phyloP scores from a whole-genome alignment of 2,329 filamentous ascomycete genomes.

The Dactylellina parvicollis region DNA sequence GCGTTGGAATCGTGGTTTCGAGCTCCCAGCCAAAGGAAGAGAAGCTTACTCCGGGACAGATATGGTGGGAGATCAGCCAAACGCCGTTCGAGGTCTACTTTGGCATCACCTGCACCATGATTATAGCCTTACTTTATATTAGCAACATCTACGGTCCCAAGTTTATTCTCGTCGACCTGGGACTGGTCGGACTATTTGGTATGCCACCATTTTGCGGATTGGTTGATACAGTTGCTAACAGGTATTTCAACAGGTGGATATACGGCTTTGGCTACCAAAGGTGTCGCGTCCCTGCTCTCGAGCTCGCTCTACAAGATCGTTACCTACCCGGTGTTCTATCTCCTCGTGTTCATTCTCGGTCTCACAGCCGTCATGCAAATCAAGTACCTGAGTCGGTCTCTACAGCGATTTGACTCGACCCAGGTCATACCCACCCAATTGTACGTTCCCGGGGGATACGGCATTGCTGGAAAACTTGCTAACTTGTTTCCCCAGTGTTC shows the following conservation, averaged over 20 bases:
- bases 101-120: constrained; percentile 77
- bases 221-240: constrained; percentile 30
- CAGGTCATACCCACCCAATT: constrained; percentile 98
- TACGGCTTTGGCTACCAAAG: constrained; percentile 95
- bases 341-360: constrained; percentile 80
- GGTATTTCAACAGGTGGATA: constrained; percentile 74
- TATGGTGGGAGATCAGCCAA: constrained; percentile 86
- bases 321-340: constrained; percentile 90
- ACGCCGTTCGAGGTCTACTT: constrained; percentile 93
- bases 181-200: constrained; percentile 93
- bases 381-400: constrained; percentile 88
- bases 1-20: constrained; percentile 90
- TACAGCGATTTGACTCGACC: constrained; percentile 95
- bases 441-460: constrained; percentile 9
- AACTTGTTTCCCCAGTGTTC: constrained; percentile 65
- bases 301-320: constrained; percentile 89
- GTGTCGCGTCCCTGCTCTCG: constrained; percentile 92
- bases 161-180: constrained; percentile 89
- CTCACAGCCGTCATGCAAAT: constrained; percentile 94
- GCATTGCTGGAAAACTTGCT: not conserved
- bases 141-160: constrained; percentile 85
- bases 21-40: constrained; percentile 68
- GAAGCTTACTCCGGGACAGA: constrained; percentile 81
- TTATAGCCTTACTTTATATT: constrained; percentile 79
- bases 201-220: constrained; percentile 60